Percentiles rank a stretch among this genome's conserved stretches.
Conservation (phyloP, 352 stramenopile genomes). For the Pythium phragmiticola region DNA sequence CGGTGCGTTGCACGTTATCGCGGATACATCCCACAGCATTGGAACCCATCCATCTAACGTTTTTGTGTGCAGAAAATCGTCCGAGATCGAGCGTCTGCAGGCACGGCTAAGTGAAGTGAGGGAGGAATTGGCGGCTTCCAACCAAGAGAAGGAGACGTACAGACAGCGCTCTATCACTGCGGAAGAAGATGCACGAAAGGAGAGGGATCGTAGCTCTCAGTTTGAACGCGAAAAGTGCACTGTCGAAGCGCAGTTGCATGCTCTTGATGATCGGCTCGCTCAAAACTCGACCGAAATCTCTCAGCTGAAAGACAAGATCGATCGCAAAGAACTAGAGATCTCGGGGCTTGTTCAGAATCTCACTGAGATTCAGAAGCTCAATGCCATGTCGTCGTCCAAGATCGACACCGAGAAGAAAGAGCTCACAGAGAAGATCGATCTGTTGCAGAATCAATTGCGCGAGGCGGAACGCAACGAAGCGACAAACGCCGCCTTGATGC, state of each 20-base stretch:
- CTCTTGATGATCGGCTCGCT: slow-evolving; percentile 48
- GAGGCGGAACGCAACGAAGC: slow-evolving; percentile 55
- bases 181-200: slow-evolving; percentile 49
- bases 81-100: slow-evolving; percentile 55
- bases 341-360: slow-evolving; percentile 64
- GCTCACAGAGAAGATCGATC: slow-evolving; percentile 56
- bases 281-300: slow-evolving; percentile 34
- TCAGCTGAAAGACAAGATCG: slow-evolving; percentile 60
- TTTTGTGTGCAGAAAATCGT: slow-evolving; percentile 34
- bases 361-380: slow-evolving; percentile 79
- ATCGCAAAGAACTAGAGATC: slow-evolving; percentile 67
- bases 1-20: slow-evolving; percentile 17
- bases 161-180: slow-evolving; percentile 39
- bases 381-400: slow-evolving; percentile 57
- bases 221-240: slow-evolving; percentile 68
- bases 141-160: slow-evolving; percentile 50
- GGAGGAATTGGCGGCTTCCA: slow-evolving; percentile 48
- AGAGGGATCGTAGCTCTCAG: slow-evolving; percentile 50
- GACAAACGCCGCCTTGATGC: slow-evolving; percentile 38
- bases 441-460: slow-evolving; percentile 46
- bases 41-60: neutral
- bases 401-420: slow-evolving; percentile 70
- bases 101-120: slow-evolving; percentile 41
- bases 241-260: slow-evolving; percentile 51
- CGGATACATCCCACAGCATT: neutral